Conservation (phyloP, 306 rosid species). For the Fragaria iinumae region DNA sequence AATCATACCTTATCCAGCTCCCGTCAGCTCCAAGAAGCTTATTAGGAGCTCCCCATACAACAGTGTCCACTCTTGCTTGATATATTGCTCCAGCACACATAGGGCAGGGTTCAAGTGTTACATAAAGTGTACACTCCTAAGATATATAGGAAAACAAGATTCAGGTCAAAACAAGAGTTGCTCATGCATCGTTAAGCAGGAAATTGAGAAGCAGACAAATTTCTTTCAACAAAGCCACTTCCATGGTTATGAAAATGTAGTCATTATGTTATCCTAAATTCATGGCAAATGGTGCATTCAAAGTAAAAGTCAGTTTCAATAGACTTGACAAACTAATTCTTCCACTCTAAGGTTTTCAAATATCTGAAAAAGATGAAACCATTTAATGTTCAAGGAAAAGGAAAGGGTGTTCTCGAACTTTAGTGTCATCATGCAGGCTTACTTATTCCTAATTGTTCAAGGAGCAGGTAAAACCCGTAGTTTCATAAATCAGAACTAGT, state of each 20-base stretch:
- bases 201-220: background rate
- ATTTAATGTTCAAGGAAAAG: background rate
- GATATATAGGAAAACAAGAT: slow-evolving; percentile 11
- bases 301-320: background rate
- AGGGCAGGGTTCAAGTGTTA: slow-evolving; percentile 98
- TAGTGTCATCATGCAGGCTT: background rate
- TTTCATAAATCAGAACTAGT: background rate
- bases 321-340: background rate
- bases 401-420: background rate
- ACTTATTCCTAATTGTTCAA: background rate
- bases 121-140: slow-evolving; percentile 79
- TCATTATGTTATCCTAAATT: background rate
- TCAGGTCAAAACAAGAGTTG: slow-evolving; percentile 16
- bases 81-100: slow-evolving; percentile 99
- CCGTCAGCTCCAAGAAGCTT: slow-evolving; percentile 99
- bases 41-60: slow-evolving; percentile 99
- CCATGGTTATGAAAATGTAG: background rate
- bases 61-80: slow-evolving; percentile 72
- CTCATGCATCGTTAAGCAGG: background rate
- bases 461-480: background rate
- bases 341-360: background rate
- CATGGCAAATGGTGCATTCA: background rate
- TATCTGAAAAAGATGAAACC: background rate
- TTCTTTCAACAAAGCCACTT: background rate
- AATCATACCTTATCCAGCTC: slow-evolving; percentile 86